Base-by-base conservation (phyloP, 2,329 filamentous ascomycete genomes). In the Ciborinia camelliae region DNA sequence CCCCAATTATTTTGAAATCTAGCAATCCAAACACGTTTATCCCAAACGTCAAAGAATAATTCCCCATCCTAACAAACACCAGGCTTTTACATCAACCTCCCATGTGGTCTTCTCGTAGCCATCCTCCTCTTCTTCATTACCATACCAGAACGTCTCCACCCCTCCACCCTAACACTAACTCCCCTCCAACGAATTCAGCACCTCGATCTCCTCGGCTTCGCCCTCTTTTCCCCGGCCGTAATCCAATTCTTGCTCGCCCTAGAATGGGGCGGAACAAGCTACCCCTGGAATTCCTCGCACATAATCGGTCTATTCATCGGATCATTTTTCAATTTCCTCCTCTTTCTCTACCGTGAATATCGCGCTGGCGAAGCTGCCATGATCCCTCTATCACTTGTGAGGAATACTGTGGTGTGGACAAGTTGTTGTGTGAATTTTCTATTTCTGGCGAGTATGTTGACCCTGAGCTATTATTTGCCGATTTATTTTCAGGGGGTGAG, bases 401-500 rank as follows among this genome's bases (percentile, higher is more conserved):
- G 63, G 2, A 59, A 68, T 15, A 57, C 68, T 15, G 61, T 63
- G n/a, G 67, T 76, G 0, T 70, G 66, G 51, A 48, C 66, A 2
- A 48, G 43, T 23, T 70, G 67, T 35, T 68, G 1, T 41, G 20
- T 30, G 39, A 43, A 12, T 67, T 70, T 54, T 20, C 14, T 12
- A 1, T 54, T 68, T 23, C 23, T 65, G 32, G 51, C 64, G 5
- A 59, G 9, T 18, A 53, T 41, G 14, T 28, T 18, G 20, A 20
- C 35, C 15, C 41, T 61, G 15, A 53, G 63, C 6, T 70, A 67
- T 37, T 71, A 66, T 28, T 14, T 71, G 20, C 67, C 69, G 14
- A 66, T 76, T n/a, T 76, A 71, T 68, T 81, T 83, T 72, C 79
- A 83, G 73, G 75, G 77, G 50, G 76, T 82, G 67, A 76, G 74